A percentile compares a stretch with the other conserved stretches of the same genome.
Conservation (phyloP, 202 grass and related monocot species). For the Miscanthus sacchariflorus region DNA sequence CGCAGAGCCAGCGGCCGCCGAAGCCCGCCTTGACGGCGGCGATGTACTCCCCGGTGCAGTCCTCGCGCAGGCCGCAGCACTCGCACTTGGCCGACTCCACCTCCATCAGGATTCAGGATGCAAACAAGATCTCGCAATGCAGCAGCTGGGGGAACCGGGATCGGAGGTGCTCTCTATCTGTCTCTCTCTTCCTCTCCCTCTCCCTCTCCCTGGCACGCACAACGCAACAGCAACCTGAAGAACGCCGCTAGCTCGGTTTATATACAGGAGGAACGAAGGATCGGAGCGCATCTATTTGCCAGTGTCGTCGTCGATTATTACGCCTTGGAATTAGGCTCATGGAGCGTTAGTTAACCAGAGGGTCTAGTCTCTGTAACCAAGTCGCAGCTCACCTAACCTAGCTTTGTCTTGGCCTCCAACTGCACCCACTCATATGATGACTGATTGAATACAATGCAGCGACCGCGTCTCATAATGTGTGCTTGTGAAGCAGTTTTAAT, state of each 20-base stretch:
- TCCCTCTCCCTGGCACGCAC: constrained; percentile 20
- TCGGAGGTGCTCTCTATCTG: not conserved
- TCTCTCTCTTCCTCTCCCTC: constrained; percentile 14
- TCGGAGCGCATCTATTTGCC: not conserved
- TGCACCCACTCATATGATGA: constrained; percentile 29
- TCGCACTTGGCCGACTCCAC: constrained; percentile 79
- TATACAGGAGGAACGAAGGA: not conserved
- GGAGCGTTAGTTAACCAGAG: constrained; percentile 36
- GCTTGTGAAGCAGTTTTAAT: constrained; percentile 1
- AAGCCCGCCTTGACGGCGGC: constrained; percentile 65
- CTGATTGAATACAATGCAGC: not conserved
- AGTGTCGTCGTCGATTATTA: not conserved
- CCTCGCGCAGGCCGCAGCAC: constrained; percentile 75
- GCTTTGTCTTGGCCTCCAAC: constrained; percentile 37
- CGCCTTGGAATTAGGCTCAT: constrained; percentile 35
- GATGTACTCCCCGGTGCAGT: constrained; percentile 83
- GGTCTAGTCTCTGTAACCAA: not conserved
- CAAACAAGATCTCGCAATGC: no score
- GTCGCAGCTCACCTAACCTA: constrained; percentile 40
- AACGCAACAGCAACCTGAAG: constrained; percentile 18
- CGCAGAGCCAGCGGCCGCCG: constrained; percentile 78
- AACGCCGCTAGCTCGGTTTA: constrained; percentile 1
- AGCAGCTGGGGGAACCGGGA: not conserved
- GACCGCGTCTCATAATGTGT: not conserved
- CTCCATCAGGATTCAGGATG: constrained; percentile 45